These are phyloP conservation scores for Phytophthora pistaciae DNA, from an alignment of 352 stramenopile genomes.

Conservation along the genomic window DNA sequence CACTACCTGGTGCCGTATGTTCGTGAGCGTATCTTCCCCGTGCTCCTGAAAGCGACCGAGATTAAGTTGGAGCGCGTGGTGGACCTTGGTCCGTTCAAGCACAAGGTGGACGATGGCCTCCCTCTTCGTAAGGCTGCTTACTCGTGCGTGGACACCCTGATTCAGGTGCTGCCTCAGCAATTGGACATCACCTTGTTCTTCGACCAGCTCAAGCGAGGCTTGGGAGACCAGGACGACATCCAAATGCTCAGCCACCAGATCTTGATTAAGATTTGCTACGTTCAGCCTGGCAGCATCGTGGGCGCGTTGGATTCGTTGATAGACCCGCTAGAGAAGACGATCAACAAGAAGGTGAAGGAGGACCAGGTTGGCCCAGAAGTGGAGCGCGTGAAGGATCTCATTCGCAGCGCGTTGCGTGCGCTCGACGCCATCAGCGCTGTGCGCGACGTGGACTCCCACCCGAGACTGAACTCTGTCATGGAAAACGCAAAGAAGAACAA, in stretches of 20 bases:
- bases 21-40: constrained; percentile 91
- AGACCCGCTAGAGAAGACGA: constrained; percentile 94
- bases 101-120: constrained; percentile 95
- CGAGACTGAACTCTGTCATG: constrained; percentile 71
- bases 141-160: constrained; percentile 95
- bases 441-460: constrained; percentile 77
- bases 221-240: constrained; percentile 96
- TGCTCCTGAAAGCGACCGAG: constrained; percentile 91
- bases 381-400: constrained; percentile 96
- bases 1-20: constrained; percentile 79
- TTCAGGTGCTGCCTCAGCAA: constrained; percentile 94
- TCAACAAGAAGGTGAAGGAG: constrained; percentile 97
- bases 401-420: constrained; percentile 94
- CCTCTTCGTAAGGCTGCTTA: constrained; percentile 93
- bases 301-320: constrained; percentile 91
- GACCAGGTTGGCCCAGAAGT: constrained; percentile 96
- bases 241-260: constrained; percentile 98
- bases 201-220: constrained; percentile 91
- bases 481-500: constrained; percentile 79
- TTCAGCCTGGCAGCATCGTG: constrained; percentile 86
- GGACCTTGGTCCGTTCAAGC: constrained; percentile 99
- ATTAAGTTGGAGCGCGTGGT: constrained; percentile 97
- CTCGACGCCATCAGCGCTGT: constrained; percentile 82
- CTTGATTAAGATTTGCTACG: constrained; percentile 93
- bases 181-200: constrained; percentile 95